These are phyloP conservation scores for Phalaenopsis hybrid DNA, from an alignment of 116 monocot genomes.

Conservation along the genomic window DNA sequence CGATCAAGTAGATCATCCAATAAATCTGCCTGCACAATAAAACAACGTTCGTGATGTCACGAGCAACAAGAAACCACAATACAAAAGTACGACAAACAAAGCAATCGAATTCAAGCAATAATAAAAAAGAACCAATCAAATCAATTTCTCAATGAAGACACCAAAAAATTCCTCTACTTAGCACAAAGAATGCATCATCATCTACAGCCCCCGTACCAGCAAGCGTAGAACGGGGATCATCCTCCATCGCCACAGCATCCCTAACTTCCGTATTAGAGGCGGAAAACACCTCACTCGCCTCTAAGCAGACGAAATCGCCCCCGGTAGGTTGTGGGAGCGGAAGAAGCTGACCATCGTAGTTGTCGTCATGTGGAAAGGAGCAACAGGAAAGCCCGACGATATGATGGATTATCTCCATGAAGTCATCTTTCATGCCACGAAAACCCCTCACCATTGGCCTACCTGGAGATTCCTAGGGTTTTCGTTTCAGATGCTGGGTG, in stretches of 20 bases:
- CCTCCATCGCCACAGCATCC: not conserved
- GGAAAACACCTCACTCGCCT: not conserved
- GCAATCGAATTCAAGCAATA: not conserved
- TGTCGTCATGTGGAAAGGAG: not conserved
- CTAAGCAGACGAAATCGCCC: not conserved
- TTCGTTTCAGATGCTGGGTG: not conserved
- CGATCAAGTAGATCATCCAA: not conserved
- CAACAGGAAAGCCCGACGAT: not conserved
- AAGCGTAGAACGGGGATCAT: not conserved
- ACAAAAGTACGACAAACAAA: not conserved
- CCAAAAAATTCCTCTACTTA: not conserved
- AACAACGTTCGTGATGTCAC: not conserved
- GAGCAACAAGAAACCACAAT: not conserved
- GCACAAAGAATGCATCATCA: not conserved
- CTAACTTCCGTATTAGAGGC: not conserved
- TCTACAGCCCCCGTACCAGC: not conserved
- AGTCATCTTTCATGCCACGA: constrained; percentile 5
- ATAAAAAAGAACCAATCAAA: not conserved
- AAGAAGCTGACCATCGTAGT: not conserved
- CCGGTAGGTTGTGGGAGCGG: not conserved
- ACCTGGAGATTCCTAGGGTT: not conserved
- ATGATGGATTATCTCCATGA: constrained; percentile 1
- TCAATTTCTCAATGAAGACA: not conserved
- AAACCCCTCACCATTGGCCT: constrained; percentile 2
- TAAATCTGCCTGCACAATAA: not conserved